Conservation (phyloP, 805 yeast genomes). For the Candida germanica region DNA sequence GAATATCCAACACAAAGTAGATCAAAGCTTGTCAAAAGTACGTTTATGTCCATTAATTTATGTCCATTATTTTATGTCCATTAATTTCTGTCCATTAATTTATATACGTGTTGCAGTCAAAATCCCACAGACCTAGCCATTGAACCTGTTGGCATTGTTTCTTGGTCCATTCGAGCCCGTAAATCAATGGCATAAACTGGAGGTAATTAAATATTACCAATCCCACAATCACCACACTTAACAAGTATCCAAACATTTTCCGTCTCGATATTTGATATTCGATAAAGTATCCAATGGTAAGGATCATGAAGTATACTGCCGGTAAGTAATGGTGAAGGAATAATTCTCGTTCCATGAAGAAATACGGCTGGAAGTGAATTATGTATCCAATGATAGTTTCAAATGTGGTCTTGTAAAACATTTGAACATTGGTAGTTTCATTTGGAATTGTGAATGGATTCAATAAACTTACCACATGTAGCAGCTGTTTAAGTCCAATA, state of each 20-base stretch:
- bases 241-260: slow-evolving; percentile 20
- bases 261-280: slow-evolving; percentile 37
- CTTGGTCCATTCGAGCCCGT: slow-evolving; percentile 46
- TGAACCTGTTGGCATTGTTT: slow-evolving; percentile 34
- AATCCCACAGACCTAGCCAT: slow-evolving; percentile 42
- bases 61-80: no score
- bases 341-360: slow-evolving; percentile 35
- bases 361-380: slow-evolving; percentile 56
- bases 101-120: slow-evolving; percentile 33
- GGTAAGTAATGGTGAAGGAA: slow-evolving; percentile 49
- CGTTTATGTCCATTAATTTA: no score
- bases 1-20: slow-evolving; percentile 44
- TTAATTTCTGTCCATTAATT: no score
- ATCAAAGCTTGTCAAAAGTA: no score
- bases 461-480: slow-evolving; percentile 20
- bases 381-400: slow-evolving; percentile 56
- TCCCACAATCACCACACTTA: slow-evolving; percentile 18
- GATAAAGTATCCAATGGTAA: slow-evolving; percentile 42
- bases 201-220: slow-evolving; percentile 24
- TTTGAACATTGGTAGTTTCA: slow-evolving; percentile 13
- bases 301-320: slow-evolving; percentile 47
- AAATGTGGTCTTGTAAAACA: slow-evolving; percentile 21
- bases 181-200: slow-evolving; percentile 40
- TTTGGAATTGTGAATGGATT: slow-evolving; percentile 28
- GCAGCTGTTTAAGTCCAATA: slow-evolving; percentile 15